A percentile compares a stretch with the other conserved stretches of the same genome.
Evolutionary conservation across 1,284 basidiomycete genomes (phyloP).

Genomic region (Leucocoprinus gongylophorus): DNA sequence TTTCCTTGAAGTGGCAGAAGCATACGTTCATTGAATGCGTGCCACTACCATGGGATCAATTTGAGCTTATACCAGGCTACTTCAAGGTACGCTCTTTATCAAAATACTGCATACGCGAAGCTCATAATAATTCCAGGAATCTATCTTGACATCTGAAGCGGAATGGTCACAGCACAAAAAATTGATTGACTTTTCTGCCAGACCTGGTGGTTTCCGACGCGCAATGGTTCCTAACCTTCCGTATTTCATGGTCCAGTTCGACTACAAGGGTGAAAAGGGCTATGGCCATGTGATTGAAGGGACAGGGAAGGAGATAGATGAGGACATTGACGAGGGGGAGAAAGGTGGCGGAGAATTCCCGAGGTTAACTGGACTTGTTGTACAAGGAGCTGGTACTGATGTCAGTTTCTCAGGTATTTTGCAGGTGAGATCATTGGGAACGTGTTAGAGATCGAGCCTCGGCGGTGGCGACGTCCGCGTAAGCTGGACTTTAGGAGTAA

Average conservation of each 20-base stretch:
- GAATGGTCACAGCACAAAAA: slow-evolving; percentile 99
- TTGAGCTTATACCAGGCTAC: slow-evolving; percentile 83
- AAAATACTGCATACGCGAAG: background rate
- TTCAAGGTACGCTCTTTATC: slow-evolving; percentile 59
- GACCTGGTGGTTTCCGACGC: slow-evolving; percentile 86
- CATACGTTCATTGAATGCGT: slow-evolving; percentile 94
- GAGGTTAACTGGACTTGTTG: slow-evolving; percentile 43
- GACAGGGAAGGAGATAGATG: slow-evolving; percentile 58
- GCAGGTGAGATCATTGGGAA: slow-evolving; percentile 94
- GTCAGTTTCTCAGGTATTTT: slow-evolving; percentile 64
- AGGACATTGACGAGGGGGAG: slow-evolving; percentile 76
- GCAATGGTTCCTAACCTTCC: slow-evolving; percentile 95
- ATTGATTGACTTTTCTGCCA: slow-evolving; percentile 84
- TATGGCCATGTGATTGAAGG: slow-evolving; percentile 98
- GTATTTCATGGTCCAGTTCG: slow-evolving; percentile 98
- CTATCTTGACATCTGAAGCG: slow-evolving; percentile 82
- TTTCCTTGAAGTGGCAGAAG: slow-evolving; percentile 78
- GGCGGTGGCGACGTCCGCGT: slow-evolving; percentile 78
- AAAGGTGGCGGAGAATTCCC: slow-evolving; percentile 88
- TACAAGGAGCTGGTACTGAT: slow-evolving; percentile 3
- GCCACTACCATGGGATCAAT: slow-evolving; percentile 80
- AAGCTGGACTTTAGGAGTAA: slow-evolving; percentile 67
- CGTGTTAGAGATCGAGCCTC: slow-evolving; percentile 82
- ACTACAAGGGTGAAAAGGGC: slow-evolving; percentile 94
- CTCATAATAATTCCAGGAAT: slow-evolving; percentile 53